Conservation (phyloP, 345 rosid species). For the Pugionium dolabratum region DNA sequence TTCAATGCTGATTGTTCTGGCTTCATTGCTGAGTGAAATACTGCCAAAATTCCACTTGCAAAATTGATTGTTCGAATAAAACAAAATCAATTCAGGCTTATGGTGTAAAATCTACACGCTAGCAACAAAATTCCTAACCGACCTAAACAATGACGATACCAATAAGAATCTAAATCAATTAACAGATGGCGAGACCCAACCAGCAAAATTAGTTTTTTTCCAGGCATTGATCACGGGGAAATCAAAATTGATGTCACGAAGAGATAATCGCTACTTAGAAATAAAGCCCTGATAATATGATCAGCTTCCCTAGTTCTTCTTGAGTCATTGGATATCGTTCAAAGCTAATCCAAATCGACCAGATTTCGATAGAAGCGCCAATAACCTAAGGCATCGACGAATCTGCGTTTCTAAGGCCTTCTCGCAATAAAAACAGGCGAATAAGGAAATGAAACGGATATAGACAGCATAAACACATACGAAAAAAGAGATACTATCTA, state of each 20-base stretch:
- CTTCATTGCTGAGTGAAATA: constrained; percentile 50
- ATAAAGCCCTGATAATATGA: background rate
- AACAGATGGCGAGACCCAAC: background rate
- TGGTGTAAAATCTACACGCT: background rate
- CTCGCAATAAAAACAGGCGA: background rate
- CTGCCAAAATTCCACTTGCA: background rate
- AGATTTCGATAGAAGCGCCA: background rate
- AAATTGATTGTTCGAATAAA: background rate
- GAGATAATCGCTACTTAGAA: background rate
- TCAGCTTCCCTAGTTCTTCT: constrained; percentile 8
- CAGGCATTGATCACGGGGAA: background rate
- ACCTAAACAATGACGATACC: background rate
- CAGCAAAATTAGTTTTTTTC: background rate
- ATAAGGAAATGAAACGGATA: constrained; percentile 8
- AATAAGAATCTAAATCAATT: constrained; percentile 15
- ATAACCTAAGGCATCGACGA: constrained; percentile 14
- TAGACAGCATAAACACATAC: background rate
- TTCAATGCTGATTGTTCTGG: constrained; percentile 65
- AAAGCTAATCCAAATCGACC: constrained; percentile 14
- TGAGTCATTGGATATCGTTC: background rate
- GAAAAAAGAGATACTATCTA: background rate
- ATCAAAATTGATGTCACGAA: constrained; percentile 7
- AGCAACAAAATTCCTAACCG: background rate
- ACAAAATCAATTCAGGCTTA: constrained; percentile 1
- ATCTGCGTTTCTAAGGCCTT: background rate